phyloP scores from a whole-genome alignment of 2,329 filamentous ascomycete genomes.

The Claviceps pusilla region DNA sequence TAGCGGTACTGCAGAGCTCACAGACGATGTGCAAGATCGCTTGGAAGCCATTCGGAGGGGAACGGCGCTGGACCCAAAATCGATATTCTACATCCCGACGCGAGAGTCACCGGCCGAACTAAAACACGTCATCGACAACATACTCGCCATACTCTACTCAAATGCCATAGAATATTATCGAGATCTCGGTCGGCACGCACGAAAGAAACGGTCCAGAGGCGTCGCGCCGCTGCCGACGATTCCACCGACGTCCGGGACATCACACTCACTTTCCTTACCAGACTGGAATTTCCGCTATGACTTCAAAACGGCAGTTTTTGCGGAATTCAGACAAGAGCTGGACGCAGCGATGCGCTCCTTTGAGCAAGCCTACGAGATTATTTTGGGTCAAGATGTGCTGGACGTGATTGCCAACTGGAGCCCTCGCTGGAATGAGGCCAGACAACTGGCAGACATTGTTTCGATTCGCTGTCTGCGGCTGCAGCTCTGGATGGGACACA shows the following conservation, averaged over 20 bases:
- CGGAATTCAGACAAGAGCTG: conserved; percentile 86
- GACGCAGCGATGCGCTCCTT: conserved; percentile 76
- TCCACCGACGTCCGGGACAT: conserved; percentile 69
- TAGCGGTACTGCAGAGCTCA: conserved; percentile 26
- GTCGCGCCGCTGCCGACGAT: conserved; percentile 66
- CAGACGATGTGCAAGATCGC: conserved; percentile 53
- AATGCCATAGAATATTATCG: conserved; percentile 79
- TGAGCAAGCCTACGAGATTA: conserved; percentile 68
- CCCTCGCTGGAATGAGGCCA: conserved; percentile 80
- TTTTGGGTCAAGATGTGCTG: conserved; percentile 71
- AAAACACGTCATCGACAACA: conserved; percentile 55
- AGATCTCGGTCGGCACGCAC: conserved; percentile 79
- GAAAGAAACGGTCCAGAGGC: conserved; percentile 73
- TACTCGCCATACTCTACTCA: conserved; percentile 59
- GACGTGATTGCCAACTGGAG: conserved; percentile 85
- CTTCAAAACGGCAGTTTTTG: conserved; percentile 80
- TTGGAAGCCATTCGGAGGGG: conserved; percentile 64
- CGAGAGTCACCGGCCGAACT: conserved; percentile 58
- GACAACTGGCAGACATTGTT: conserved; percentile 69
- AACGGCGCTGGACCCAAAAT: conserved; percentile 68
- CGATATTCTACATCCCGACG: conserved; percentile 70
- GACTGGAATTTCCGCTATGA: conserved; percentile 94
- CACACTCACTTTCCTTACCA: conserved; percentile 66
- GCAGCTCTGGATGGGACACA: conserved; percentile 63
- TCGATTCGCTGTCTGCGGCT: conserved; percentile 71